A percentile compares a stretch with the other conserved stretches of the same genome.
Evolutionary conservation across 768 basidiomycete species (phyloP).

Genomic region (Amanita brunnescens): DNA sequence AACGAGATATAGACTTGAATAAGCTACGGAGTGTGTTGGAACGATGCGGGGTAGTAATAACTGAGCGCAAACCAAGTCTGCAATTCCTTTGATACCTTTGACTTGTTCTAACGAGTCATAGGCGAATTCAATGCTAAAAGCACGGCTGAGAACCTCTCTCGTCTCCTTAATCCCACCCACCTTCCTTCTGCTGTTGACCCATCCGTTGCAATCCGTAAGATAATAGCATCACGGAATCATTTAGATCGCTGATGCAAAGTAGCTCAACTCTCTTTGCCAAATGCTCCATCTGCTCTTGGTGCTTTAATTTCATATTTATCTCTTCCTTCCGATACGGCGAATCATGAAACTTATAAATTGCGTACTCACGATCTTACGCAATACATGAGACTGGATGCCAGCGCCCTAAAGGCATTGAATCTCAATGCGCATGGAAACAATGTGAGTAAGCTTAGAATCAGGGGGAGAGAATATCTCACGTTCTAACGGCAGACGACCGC

Average conservation of each 20-base stretch:
- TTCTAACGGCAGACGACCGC: constrained; percentile 36
- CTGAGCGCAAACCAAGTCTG: constrained; percentile 82
- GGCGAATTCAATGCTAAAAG: constrained; percentile 81
- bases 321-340: constrained; percentile 67
- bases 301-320: constrained; percentile 79
- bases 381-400: constrained; percentile 95
- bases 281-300: constrained; percentile 71
- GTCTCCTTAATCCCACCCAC: constrained; percentile 47
- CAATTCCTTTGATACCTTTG: background rate
- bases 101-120: constrained; percentile 19
- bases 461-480: background rate
- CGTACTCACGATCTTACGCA: constrained; percentile 85
- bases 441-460: constrained; percentile 21
- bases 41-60: constrained; percentile 83
- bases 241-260: background rate
- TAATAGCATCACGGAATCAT: background rate
- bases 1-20: constrained; percentile 80
- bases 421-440: constrained; percentile 61
- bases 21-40: constrained; percentile 85
- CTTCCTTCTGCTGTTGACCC: constrained; percentile 39
- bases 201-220: constrained; percentile 46
- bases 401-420: constrained; percentile 84
- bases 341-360: constrained; percentile 74
- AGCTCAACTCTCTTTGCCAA: constrained; percentile 74
- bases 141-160: constrained; percentile 70